Evolutionary conservation across 75 land plant genomes (phyloP).

Genomic region (Gnetum montanum): DNA sequence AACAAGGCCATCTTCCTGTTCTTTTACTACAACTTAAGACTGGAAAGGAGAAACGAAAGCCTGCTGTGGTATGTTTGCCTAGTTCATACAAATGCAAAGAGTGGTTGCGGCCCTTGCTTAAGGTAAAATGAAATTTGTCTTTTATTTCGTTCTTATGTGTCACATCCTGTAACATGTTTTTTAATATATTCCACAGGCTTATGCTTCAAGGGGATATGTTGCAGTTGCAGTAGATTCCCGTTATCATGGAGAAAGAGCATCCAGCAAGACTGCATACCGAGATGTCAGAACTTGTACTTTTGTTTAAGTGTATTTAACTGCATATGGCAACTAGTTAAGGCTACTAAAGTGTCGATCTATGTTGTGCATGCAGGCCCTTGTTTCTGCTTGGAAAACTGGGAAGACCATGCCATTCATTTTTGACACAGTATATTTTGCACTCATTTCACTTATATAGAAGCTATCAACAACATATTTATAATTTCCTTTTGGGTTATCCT

Average conservation of each 20-base stretch:
- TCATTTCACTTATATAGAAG: no score
- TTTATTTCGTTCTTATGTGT: not conserved
- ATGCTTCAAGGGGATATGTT: constrained; percentile 81
- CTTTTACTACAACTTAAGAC: constrained; percentile 49
- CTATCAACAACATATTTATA: no score
- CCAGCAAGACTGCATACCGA: constrained; percentile 30
- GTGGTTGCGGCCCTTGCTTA: constrained; percentile 68
- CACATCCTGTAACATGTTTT: not conserved
- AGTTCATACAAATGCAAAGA: constrained; percentile 76
- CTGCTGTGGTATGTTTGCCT: constrained; percentile 77
- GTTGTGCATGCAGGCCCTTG: constrained; percentile 60
- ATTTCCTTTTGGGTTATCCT: no score
- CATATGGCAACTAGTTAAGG: no score
- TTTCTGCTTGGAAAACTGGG: constrained; percentile 85
- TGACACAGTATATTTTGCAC: constrained; percentile 98
- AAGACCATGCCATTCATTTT: constrained; percentile 93
- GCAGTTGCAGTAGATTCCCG: constrained; percentile 80
- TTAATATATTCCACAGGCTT: constrained; percentile 43
- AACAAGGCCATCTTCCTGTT: constrained; percentile 78
- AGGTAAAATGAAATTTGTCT: constrained; percentile 29
- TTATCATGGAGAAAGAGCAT: constrained; percentile 87
- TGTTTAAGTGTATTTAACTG: no score
- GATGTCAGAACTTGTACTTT: constrained; percentile 27
- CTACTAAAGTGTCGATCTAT: not conserved
- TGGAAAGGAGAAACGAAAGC: constrained; percentile 25